Conservation (phyloP, 1,139 yeast species). For the Geotrichum reessii region DNA sequence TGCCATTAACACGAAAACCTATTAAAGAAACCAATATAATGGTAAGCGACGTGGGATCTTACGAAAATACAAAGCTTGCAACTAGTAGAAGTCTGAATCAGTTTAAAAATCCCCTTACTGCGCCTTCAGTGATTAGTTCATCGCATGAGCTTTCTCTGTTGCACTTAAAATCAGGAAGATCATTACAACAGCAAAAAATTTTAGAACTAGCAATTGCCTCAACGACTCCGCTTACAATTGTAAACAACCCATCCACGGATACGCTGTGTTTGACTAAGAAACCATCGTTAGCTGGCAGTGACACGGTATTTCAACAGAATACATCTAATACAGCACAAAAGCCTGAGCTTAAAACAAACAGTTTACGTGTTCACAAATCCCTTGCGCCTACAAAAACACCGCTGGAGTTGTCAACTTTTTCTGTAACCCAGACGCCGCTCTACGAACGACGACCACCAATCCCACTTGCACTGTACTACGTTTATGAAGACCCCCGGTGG, state of each 20-base stretch:
- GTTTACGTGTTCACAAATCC: background rate
- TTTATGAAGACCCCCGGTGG: background rate
- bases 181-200: background rate
- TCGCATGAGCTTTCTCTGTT: background rate
- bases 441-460: background rate
- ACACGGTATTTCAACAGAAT: background rate
- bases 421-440: background rate
- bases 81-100: background rate
- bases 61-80: background rate
- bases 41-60: background rate
- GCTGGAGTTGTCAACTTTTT: background rate
- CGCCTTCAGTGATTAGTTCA: background rate
- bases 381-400: background rate
- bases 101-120: background rate
- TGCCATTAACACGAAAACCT: background rate
- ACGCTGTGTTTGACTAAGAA: background rate
- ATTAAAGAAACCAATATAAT: background rate
- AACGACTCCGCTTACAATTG: background rate
- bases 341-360: background rate
- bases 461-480: background rate
- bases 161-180: background rate
- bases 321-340: background rate
- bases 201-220: background rate
- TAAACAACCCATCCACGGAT: background rate
- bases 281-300: background rate